phyloP scores from a whole-genome alignment of 192 early-diverging fungal genomes.

The Umbelopsis ramanniana region DNA sequence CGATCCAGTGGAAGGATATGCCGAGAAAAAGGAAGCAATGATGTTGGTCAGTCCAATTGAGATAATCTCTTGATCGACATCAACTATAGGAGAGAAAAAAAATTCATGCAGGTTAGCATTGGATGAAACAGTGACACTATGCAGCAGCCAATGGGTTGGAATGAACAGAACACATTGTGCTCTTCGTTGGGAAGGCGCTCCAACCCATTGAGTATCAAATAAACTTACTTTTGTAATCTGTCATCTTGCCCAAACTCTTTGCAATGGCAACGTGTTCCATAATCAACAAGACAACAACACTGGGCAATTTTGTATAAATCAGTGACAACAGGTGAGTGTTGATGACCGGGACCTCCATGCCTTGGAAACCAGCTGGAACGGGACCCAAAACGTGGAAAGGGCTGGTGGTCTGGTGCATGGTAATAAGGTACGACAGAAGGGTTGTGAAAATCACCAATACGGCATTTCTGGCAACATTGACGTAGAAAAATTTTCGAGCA shows the following conservation, averaged over 20 bases:
- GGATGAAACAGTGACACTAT: too few species aligned
- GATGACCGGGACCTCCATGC: slow-evolving; percentile 60
- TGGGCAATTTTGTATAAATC: slow-evolving; percentile 58
- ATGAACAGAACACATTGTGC: too few species aligned
- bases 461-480: slow-evolving; percentile 74
- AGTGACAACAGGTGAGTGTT: slow-evolving; percentile 52
- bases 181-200: too few species aligned
- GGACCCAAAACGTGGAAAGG: slow-evolving; percentile 68
- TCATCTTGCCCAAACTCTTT: slow-evolving; percentile 84
- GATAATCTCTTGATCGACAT: slow-evolving; percentile 87
- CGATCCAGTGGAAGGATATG: slow-evolving; percentile 89
- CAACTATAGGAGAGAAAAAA: slow-evolving; percentile 28
- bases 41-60: slow-evolving; percentile 90
- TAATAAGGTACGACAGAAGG: slow-evolving; percentile 65
- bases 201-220: not conserved
- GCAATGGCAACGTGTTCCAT: slow-evolving; percentile 92
- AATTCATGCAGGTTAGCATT: too few species aligned
- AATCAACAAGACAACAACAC: slow-evolving; percentile 75
- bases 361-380: slow-evolving; percentile 76
- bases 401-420: slow-evolving; percentile 44
- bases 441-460: slow-evolving; percentile 81
- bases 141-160: too few species aligned
- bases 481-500: slow-evolving; percentile 59
- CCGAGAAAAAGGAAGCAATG: slow-evolving; percentile 84
- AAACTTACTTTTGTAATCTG: slow-evolving; percentile 80